Conservation (phyloP, 371 early-diverging fungal genomes). For the Mucor racemosus region DNA sequence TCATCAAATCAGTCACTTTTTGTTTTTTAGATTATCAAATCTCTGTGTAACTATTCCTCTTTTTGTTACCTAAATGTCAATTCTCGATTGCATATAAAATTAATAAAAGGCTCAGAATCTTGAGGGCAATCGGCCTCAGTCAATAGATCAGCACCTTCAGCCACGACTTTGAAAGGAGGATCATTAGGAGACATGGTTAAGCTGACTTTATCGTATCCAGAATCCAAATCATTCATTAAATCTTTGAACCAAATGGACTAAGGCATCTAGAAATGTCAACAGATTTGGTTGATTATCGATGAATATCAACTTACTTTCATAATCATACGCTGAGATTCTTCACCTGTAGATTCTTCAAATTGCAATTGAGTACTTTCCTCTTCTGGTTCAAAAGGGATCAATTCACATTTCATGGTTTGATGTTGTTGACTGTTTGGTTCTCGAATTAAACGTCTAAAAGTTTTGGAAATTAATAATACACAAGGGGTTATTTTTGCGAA, state of each 20-base stretch:
- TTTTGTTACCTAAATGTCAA: constrained; percentile 33
- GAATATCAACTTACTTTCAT: constrained; percentile 28
- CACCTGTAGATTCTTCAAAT: constrained; percentile 17
- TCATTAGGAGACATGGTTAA: constrained; percentile 40
- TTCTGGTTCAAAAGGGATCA: constrained; percentile 42
- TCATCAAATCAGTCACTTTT: constrained; percentile 12
- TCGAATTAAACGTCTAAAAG: constrained; percentile 28
- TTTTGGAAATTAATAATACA: background rate
- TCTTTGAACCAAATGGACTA: constrained; percentile 41
- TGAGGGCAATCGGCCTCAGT: constrained; percentile 38
- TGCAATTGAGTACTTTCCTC: constrained; percentile 29
- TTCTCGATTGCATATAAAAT: constrained; percentile 30
- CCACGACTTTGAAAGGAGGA: constrained; percentile 32
- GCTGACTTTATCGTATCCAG: constrained; percentile 31
- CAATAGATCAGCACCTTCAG: constrained; percentile 20
- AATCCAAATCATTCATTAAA: constrained; percentile 40
- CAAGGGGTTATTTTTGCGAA: background rate
- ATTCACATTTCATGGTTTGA: constrained; percentile 22
- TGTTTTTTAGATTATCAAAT: constrained; percentile 21
- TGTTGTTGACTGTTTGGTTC: constrained; percentile 9
- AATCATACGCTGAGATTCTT: constrained; percentile 25
- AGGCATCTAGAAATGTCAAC: background rate
- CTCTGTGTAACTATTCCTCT: constrained; percentile 15
- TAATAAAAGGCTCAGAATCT: constrained; percentile 41
- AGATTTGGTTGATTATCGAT: background rate